Percentiles rank a stretch among this genome's conserved stretches.
These are phyloP conservation scores for Chaetomidium leptoderma DNA, from an alignment of 495 filamentous ascomycete genomes.

Conservation along the genomic window DNA sequence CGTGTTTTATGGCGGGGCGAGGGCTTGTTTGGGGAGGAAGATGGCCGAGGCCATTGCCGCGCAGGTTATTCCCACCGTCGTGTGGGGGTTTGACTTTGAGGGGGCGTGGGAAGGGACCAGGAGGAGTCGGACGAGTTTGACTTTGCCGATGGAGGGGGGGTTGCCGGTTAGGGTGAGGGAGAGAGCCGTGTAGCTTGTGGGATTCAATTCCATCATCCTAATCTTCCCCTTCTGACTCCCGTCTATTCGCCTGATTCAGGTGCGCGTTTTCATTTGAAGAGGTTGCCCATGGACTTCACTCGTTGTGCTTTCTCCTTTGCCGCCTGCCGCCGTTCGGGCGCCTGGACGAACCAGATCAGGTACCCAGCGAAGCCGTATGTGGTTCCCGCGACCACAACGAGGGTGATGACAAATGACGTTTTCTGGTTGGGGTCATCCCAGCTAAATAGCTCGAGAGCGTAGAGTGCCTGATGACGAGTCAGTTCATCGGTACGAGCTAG, in stretches of 20 bases:
- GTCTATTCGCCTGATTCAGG: no score
- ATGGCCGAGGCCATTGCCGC: slow-evolving; percentile 56
- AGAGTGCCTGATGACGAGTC: slow-evolving; percentile 20
- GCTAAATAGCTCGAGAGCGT: slow-evolving; percentile 22
- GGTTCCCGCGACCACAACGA: slow-evolving; percentile 14
- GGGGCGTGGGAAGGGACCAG: slow-evolving; percentile 42
- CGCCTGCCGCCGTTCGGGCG: neutral
- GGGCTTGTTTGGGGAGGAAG: slow-evolving; percentile 55
- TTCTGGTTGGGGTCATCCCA: slow-evolving; percentile 14
- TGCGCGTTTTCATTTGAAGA: neutral
- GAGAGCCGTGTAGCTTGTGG: neutral
- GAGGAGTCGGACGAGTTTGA: slow-evolving; percentile 53
- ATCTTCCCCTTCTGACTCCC: no score
- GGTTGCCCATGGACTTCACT: neutral
- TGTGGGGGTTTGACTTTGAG: slow-evolving; percentile 47
- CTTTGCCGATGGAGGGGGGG: slow-evolving; percentile 58
- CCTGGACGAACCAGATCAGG: neutral
- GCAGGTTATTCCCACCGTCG: slow-evolving; percentile 48
- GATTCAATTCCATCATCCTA: no score
- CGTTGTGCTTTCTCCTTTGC: neutral
- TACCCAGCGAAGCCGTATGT: slow-evolving; percentile 15
- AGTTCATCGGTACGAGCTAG: no score
- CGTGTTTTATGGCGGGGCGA: slow-evolving; percentile 57
- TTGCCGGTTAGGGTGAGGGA: slow-evolving; percentile 43
- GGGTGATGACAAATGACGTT: slow-evolving; percentile 16